Evolutionary conservation across 352 stramenopile genomes (phyloP).

Genomic region (Stramenopiles sp.): DNA sequence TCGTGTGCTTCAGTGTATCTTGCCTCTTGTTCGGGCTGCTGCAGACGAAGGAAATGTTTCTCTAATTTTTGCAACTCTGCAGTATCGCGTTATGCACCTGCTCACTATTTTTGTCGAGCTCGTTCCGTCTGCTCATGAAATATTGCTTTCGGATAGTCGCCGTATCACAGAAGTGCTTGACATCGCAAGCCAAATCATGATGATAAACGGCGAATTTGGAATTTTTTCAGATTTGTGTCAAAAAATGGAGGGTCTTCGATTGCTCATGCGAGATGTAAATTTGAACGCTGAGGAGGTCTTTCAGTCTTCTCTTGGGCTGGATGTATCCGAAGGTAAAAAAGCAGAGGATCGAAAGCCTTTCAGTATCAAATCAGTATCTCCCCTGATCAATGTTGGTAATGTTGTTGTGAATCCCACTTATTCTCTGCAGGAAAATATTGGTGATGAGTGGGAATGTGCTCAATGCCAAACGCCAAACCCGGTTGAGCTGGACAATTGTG

Average conservation of each 20-base stretch:
- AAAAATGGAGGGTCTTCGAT: conserved; percentile 1
- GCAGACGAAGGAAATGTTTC: neutral
- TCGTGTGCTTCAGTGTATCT: neutral
- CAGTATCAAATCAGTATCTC: neutral
- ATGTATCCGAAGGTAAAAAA: neutral
- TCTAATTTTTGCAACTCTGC: neutral
- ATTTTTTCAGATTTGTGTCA: neutral
- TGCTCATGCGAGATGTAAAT: neutral
- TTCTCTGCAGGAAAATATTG: neutral
- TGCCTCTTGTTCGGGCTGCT: too few relatives aligned
- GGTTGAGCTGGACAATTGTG: neutral
- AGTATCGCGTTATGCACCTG: neutral
- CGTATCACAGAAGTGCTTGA: neutral
- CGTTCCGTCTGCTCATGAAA: too few relatives aligned
- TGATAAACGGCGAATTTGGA: neutral
- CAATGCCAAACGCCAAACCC: neutral
- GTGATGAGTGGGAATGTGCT: conserved; percentile 6
- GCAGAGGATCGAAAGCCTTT: neutral
- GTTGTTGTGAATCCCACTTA: neutral
- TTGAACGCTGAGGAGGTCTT: neutral
- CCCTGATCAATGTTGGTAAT: neutral
- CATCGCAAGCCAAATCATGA: neutral
- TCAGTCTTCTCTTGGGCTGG: neutral
- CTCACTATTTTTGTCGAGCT: neutral
- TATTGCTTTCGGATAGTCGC: too few relatives aligned